These are phyloP conservation scores for Ceratocystis huliohia DNA, from an alignment of 2,329 filamentous ascomycete genomes.

Conservation along the genomic window DNA sequence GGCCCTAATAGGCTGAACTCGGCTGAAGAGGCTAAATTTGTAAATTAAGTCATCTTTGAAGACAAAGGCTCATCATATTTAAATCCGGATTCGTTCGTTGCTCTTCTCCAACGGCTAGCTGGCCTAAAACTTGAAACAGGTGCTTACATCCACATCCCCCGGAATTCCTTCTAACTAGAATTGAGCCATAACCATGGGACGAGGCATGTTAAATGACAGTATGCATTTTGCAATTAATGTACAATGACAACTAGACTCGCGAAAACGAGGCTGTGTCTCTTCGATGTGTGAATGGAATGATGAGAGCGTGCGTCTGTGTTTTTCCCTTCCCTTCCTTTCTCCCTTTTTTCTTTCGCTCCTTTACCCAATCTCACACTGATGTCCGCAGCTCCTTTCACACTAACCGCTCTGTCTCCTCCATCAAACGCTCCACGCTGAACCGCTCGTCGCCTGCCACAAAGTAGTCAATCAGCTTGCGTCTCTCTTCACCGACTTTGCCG, in stretches of 20 bases:
- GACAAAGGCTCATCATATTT: too few relatives aligned
- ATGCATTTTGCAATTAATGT: background rate
- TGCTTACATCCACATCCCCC: background rate
- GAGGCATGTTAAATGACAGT: too few relatives aligned
- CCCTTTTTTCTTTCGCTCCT: background rate
- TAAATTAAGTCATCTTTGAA: too few relatives aligned
- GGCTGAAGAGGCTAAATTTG: too few relatives aligned
- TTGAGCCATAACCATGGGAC: background rate
- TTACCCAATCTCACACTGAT: background rate
- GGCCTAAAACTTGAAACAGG: background rate
- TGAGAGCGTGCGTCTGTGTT: background rate
- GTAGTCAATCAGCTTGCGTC: constrained; percentile 61
- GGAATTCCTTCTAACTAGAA: background rate
- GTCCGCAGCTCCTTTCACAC: constrained; percentile 29
- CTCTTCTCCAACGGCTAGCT: background rate
- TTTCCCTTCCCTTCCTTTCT: background rate
- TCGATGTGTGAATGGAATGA: background rate
- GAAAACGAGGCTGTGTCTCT: background rate
- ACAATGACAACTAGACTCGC: background rate
- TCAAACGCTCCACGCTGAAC: constrained; percentile 72
- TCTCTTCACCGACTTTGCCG: constrained; percentile 36
- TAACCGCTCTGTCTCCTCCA: constrained; percentile 82
- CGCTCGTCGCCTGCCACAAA: constrained; percentile 65
- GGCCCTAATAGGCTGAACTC: background rate
- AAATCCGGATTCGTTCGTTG: too few relatives aligned